phyloP scores from a whole-genome alignment of 192 early-diverging fungal genomes.

The Gigaspora rosea region DNA sequence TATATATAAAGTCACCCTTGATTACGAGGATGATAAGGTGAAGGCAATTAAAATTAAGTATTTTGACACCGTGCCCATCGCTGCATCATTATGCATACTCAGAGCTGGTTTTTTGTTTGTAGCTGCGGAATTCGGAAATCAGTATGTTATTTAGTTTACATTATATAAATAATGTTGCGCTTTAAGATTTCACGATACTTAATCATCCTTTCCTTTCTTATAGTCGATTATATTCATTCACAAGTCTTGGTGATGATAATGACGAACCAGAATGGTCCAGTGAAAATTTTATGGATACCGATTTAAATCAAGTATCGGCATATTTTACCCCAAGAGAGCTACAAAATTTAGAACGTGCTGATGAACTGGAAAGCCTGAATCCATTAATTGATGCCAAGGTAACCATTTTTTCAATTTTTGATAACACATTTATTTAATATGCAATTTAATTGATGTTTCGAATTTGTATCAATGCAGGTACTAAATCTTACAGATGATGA shows the following conservation, averaged over 20 bases:
- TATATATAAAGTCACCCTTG: slow-evolving; percentile 90
- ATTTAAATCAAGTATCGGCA: slow-evolving; percentile 50
- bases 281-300: slow-evolving; percentile 63
- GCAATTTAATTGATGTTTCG: too few species aligned
- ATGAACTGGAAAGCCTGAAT: slow-evolving; percentile 82
- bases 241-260: slow-evolving; percentile 88
- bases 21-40: slow-evolving; percentile 63
- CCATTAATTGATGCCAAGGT: slow-evolving; percentile 83
- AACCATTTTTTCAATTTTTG: background rate
- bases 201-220: slow-evolving; percentile 24
- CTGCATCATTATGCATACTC: slow-evolving; percentile 78
- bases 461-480: slow-evolving; percentile 41
- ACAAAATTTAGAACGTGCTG: slow-evolving; percentile 84
- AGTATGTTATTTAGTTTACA: slow-evolving; percentile 60
- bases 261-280: slow-evolving; percentile 80
- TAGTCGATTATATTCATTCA: slow-evolving; percentile 89
- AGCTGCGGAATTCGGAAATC: slow-evolving; percentile 89
- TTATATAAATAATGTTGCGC: background rate
- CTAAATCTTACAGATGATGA: slow-evolving; percentile 90
- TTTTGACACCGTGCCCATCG: slow-evolving; percentile 91
- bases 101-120: slow-evolving; percentile 94
- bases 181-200: background rate
- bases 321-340: slow-evolving; percentile 78
- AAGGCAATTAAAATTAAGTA: slow-evolving; percentile 84
- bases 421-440: too few species aligned